phyloP scores from a whole-genome alignment of 495 filamentous ascomycete species.

The Trichodelitschia bisporula region DNA sequence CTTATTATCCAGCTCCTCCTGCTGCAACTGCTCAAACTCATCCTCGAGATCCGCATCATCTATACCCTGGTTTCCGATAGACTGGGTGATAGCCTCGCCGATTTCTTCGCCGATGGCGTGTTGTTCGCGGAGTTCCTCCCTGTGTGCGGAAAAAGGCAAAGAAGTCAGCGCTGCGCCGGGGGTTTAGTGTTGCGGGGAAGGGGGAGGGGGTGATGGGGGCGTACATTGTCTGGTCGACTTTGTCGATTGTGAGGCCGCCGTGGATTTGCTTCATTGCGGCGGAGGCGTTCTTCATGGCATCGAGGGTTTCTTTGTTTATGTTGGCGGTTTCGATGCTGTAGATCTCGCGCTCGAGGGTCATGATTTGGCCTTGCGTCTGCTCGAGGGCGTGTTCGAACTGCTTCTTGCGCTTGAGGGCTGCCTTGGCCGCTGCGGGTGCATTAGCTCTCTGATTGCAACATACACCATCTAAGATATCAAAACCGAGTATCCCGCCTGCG shows the following conservation, averaged over 20 bases:
- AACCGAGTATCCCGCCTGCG: too few relatives aligned
- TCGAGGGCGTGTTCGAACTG: constrained; percentile 70
- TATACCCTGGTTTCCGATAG: constrained; percentile 39
- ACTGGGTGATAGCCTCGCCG: constrained; percentile 51
- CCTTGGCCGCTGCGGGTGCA: constrained; percentile 85
- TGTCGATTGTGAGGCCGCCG: constrained; percentile 65
- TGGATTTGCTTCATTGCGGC: constrained; percentile 84
- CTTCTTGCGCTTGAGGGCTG: constrained; percentile 90
- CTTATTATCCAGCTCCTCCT: constrained; percentile 63
- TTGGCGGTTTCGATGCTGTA: constrained; percentile 94
- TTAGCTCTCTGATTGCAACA: too few relatives aligned
- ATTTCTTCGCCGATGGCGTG: constrained; percentile 87
- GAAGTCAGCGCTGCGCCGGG: constrained; percentile 1
- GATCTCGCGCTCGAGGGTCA: constrained; percentile 83
- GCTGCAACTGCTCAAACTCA: constrained; percentile 61
- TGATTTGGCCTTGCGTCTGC: constrained; percentile 70
- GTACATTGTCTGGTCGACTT: constrained; percentile 89
- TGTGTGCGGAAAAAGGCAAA: constrained; percentile 14
- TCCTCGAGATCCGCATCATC: constrained; percentile 74
- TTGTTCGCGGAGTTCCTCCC: constrained; percentile 83
- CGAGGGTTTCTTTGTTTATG: constrained; percentile 89
- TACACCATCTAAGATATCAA: too few relatives aligned
- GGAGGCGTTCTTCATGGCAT: constrained; percentile 77
- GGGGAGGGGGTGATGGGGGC: constrained; percentile 13
- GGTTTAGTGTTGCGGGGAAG: constrained; percentile 1